Evolutionary conservation across 768 basidiomycete species (phyloP).

Genomic region (Tylopilus balloui): DNA sequence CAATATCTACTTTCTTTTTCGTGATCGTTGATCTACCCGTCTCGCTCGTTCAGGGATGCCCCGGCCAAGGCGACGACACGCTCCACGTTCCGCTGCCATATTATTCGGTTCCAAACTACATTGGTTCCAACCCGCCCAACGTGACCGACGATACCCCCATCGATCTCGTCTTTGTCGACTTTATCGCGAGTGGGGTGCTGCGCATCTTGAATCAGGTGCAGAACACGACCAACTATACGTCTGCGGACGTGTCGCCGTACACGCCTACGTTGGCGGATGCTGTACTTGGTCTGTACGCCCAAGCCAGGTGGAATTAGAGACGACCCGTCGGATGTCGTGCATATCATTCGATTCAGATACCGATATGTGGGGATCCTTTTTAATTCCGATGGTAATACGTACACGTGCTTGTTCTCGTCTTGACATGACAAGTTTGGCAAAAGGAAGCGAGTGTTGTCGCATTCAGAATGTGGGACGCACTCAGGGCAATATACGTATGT

Average conservation of each 20-base stretch:
- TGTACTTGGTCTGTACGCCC: conserved; percentile 40
- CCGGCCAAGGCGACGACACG: conserved; percentile 72
- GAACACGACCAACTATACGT: conserved; percentile 44
- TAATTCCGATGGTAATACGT: neutral
- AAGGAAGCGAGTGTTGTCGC: neutral
- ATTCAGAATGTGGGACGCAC: neutral
- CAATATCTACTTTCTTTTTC: neutral
- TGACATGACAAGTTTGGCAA: neutral
- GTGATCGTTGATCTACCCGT: neutral
- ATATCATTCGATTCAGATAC: neutral
- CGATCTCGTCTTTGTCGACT: conserved; percentile 75
- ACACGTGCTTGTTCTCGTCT: no score
- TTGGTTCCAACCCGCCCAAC: conserved; percentile 51
- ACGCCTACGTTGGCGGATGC: conserved; percentile 40
- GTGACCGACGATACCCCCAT: conserved; percentile 48
- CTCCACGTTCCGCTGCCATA: conserved; percentile 58
- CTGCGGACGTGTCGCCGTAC: conserved; percentile 51
- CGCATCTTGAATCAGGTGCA: conserved; percentile 54
- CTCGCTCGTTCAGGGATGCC: conserved; percentile 47
- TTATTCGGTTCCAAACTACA: conserved; percentile 51
- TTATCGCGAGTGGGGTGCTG: conserved; percentile 53
- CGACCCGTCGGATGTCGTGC: neutral
- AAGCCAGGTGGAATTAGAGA: conserved; percentile 24
- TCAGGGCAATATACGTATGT: neutral
- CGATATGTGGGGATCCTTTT: neutral